phyloP scores from a whole-genome alignment of 2,329 filamentous ascomycete genomes.

The Bipolaris oryzae region DNA sequence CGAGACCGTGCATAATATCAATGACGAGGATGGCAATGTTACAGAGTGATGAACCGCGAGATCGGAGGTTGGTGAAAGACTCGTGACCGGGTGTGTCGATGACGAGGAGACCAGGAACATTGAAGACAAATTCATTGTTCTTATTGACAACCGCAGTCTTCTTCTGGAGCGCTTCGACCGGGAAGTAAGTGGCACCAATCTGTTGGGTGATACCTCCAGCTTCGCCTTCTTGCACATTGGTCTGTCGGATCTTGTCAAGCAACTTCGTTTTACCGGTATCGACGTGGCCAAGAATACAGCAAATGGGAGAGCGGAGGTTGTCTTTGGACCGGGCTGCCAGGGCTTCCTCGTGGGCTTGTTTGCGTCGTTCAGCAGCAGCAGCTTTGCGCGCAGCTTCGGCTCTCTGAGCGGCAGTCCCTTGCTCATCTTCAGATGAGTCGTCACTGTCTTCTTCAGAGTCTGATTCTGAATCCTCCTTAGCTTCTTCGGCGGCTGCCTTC shows the following conservation, averaged over 20 bases:
- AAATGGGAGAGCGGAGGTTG: slow-evolving; percentile 95
- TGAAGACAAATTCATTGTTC: slow-evolving; percentile 91
- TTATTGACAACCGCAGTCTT: slow-evolving; percentile 94
- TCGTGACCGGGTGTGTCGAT: slow-evolving; percentile 99
- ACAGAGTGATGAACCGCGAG: slow-evolving; percentile 95
- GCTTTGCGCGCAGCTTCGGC: slow-evolving; percentile 81
- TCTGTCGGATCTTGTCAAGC: slow-evolving; percentile 96
- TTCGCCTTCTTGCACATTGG: slow-evolving; percentile 98
- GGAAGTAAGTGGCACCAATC: slow-evolving; percentile 99
- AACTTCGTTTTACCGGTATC: slow-evolving; percentile 99
- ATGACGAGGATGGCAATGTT: slow-evolving; percentile 99
- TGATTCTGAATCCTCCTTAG: slow-evolving; percentile 35
- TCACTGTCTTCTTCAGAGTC: slow-evolving; percentile 55
- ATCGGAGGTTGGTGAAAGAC: slow-evolving; percentile 98
- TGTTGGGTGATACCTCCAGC: slow-evolving; percentile 99
- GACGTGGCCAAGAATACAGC: slow-evolving; percentile 99
- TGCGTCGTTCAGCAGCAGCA: slow-evolving; percentile 85
- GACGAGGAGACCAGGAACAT: slow-evolving; percentile 92
- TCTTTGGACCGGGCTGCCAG: slow-evolving; percentile 90
- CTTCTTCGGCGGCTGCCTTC: slow-evolving; percentile 39
- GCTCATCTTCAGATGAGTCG: slow-evolving; percentile 72
- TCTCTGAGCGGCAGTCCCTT: slow-evolving; percentile 72
- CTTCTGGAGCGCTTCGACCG: slow-evolving; percentile 85
- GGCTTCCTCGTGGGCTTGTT: slow-evolving; percentile 89
- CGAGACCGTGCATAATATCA: slow-evolving; percentile 99